Conservation (phyloP, 768 basidiomycete genomes). For the Gautieria morchelliformis region DNA sequence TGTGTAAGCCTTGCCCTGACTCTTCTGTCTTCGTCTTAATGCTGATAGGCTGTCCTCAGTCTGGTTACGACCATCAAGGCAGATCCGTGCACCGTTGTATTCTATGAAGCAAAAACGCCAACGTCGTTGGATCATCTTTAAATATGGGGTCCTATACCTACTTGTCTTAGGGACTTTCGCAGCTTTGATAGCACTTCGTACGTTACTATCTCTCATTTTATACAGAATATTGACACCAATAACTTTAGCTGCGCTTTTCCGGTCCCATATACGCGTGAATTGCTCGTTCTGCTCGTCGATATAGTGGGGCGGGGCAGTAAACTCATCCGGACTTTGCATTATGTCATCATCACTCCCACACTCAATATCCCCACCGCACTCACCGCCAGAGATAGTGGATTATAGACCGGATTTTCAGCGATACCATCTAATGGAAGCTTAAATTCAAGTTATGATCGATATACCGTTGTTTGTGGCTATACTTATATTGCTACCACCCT, state of each 20-base stretch:
- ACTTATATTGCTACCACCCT: too few species aligned
- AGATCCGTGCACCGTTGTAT: constrained; percentile 88
- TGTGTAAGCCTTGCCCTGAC: not conserved
- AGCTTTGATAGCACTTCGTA: constrained; percentile 76
- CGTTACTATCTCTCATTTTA: constrained; percentile 23
- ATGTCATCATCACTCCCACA: not conserved
- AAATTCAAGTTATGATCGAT: not conserved
- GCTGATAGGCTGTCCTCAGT: constrained; percentile 34
- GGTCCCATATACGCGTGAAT: constrained; percentile 62
- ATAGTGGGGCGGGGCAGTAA: not conserved
- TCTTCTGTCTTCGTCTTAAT: constrained; percentile 1
- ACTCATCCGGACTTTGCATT: not conserved
- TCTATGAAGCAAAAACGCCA: constrained; percentile 90
- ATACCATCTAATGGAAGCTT: not conserved
- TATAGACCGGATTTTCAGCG: not conserved
- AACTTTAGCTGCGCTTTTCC: constrained; percentile 65
- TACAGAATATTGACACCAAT: constrained; percentile 8
- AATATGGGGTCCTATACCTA: constrained; percentile 78
- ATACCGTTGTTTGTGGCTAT: not conserved
- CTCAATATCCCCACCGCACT: not conserved
- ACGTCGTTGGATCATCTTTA: constrained; percentile 83
- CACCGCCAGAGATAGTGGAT: not conserved
- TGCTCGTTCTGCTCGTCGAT: constrained; percentile 74
- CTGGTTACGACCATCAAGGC: constrained; percentile 93
- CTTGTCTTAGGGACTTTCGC: constrained; percentile 67